Evolutionary conservation across 169 alveolate genomes (phyloP).

Genomic region (Cryptosporidium ryanae): DNA sequence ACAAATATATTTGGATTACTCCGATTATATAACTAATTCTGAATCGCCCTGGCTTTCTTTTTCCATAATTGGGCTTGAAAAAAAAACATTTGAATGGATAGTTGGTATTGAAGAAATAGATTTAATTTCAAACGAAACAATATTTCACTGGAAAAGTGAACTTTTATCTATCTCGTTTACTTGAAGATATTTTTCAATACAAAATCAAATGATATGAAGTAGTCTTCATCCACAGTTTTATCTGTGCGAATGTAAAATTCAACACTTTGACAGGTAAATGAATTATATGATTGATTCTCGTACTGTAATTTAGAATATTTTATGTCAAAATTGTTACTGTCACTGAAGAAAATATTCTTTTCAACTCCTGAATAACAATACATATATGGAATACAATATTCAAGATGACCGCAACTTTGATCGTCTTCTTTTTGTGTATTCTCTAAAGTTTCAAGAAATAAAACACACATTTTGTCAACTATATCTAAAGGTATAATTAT

Average conservation of each 20-base stretch:
- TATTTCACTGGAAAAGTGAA: constrained; percentile 69
- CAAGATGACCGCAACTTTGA: constrained; percentile 15
- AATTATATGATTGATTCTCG: background rate
- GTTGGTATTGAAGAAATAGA: constrained; percentile 64
- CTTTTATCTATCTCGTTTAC: constrained; percentile 61
- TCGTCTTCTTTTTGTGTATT: background rate
- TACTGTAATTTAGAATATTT: constrained; percentile 3
- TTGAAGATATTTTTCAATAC: constrained; percentile 30
- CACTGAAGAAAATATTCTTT: constrained; percentile 20
- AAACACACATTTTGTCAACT: background rate
- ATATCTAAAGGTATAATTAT: background rate
- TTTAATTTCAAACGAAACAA: background rate
- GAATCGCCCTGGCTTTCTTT: constrained; percentile 22
- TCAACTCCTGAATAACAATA: constrained; percentile 24
- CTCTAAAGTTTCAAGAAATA: background rate
- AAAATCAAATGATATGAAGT: constrained; percentile 16
- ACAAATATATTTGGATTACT: constrained; percentile 34
- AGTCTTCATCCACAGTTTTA: background rate
- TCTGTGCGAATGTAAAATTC: no score
- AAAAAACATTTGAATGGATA: constrained; percentile 63
- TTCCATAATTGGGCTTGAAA: constrained; percentile 61
- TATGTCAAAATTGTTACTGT: background rate
- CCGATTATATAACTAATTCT: background rate
- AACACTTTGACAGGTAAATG: no score
- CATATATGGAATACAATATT: constrained; percentile 62